Conservation (phyloP, 768 basidiomycete genomes). For the Trametes cingulata region DNA sequence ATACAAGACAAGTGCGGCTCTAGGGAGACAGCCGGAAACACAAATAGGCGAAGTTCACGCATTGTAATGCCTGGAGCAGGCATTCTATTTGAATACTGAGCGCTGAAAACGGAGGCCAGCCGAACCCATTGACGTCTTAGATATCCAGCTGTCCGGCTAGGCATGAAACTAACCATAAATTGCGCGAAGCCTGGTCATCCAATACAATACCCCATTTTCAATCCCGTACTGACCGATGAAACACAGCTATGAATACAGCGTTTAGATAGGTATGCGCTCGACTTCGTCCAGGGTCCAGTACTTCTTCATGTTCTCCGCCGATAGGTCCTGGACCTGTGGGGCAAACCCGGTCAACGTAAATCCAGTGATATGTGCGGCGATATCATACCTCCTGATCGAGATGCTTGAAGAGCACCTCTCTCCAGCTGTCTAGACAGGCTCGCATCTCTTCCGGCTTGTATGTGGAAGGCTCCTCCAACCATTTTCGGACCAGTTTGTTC, state of each 20-base stretch:
- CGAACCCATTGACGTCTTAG: too few species aligned
- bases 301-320: constrained; percentile 52
- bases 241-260: background rate
- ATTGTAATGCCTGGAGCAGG: too few species aligned
- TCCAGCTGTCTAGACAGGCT: constrained; percentile 49
- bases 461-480: constrained; percentile 41
- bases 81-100: too few species aligned
- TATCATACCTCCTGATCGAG: constrained; percentile 52
- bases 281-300: constrained; percentile 53
- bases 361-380: background rate
- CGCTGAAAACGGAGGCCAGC: too few species aligned
- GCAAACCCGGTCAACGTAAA: too few species aligned
- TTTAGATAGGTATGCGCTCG: constrained; percentile 35
- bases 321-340: constrained; percentile 52
- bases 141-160: too few species aligned
- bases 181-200: too few species aligned
- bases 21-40: too few species aligned
- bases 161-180: too few species aligned
- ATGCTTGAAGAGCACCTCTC: constrained; percentile 50
- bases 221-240: background rate
- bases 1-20: too few species aligned
- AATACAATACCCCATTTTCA: too few species aligned
- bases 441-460: constrained; percentile 55
- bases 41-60: too few species aligned
- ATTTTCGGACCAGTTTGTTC: constrained; percentile 41